Conservation (phyloP, 176 grass and related monocot genomes). For the Dendrocalamus sinicus region DNA sequence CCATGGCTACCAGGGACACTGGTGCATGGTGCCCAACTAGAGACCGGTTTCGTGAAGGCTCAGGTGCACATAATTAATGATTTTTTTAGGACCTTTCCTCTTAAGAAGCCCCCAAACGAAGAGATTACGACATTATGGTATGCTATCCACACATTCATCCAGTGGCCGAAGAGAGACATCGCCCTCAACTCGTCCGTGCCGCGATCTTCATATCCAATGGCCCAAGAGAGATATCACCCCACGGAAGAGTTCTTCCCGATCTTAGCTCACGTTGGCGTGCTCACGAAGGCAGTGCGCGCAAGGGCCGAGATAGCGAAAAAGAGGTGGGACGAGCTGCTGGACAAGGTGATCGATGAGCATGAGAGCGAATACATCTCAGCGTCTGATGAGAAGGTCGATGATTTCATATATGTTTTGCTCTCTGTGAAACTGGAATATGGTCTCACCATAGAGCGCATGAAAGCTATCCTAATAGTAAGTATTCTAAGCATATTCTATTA, state of each 20-base stretch:
- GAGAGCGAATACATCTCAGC: background rate
- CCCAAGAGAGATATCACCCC: too few species aligned
- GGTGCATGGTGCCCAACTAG: too few species aligned
- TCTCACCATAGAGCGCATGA: conserved; percentile 25
- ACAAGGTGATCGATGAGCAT: conserved; percentile 36
- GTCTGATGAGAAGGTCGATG: background rate
- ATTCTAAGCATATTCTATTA: background rate
- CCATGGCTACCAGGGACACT: too few species aligned
- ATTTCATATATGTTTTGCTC: conserved; percentile 47
- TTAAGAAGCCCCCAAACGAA: too few species aligned
- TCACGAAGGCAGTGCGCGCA: conserved; percentile 7
- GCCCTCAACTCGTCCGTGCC: too few species aligned
- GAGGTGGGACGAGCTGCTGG: conserved; percentile 52
- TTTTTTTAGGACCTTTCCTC: too few species aligned
- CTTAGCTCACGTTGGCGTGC: conserved; percentile 22
- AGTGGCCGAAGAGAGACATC: too few species aligned
- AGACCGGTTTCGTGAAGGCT: too few species aligned
- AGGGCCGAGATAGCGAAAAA: background rate
- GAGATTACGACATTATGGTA: too few species aligned
- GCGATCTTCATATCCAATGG: too few species aligned
- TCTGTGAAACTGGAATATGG: conserved; percentile 29
- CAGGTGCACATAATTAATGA: too few species aligned
- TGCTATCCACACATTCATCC: too few species aligned
- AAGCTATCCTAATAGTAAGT: conserved; percentile 45
- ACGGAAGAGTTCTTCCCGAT: conserved; percentile 40